These are phyloP conservation scores for Termitomyces sp. DNA, from an alignment of 768 basidiomycete genomes.

Conservation along the genomic window DNA sequence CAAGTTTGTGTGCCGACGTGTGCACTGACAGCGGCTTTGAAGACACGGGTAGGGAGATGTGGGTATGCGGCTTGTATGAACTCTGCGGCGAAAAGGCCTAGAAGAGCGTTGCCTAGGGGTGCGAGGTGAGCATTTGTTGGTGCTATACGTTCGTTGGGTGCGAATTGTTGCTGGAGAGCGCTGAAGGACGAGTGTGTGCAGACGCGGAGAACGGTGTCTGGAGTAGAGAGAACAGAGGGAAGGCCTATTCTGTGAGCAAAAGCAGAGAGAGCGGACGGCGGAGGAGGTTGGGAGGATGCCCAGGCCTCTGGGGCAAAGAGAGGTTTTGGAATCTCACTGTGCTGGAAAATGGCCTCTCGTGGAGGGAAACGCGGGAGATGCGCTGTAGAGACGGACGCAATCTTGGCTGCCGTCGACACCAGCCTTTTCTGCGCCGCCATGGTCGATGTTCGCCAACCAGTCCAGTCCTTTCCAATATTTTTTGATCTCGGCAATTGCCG, in stretches of 20 bases:
- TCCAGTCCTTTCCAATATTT: conserved; percentile 20
- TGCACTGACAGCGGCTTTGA: conserved; percentile 89
- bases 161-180: conserved; percentile 49
- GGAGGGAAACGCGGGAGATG: conserved; percentile 60
- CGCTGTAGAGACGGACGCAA: conserved; percentile 52
- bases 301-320: conserved; percentile 65
- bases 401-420: conserved; percentile 20
- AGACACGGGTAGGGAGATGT: conserved; percentile 85
- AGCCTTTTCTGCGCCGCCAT: conserved; percentile 63
- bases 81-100: conserved; percentile 90
- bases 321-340: conserved; percentile 27
- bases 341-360: conserved; percentile 41
- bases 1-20: conserved; percentile 87
- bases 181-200: conserved; percentile 79
- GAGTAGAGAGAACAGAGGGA: conserved; percentile 45
- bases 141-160: conserved; percentile 51
- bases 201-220: conserved; percentile 61
- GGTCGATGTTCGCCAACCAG: conserved; percentile 6
- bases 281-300: conserved; percentile 70
- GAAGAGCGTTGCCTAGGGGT: conserved; percentile 77
- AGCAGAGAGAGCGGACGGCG: conserved; percentile 66
- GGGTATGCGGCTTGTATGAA: conserved; percentile 79
- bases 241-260: conserved; percentile 79
- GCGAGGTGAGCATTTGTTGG: conserved; percentile 75
- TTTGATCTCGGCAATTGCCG: conserved; percentile 28